Base-by-base conservation (phyloP, 306 rosid genomes). In the Castanea sativa region DNA sequence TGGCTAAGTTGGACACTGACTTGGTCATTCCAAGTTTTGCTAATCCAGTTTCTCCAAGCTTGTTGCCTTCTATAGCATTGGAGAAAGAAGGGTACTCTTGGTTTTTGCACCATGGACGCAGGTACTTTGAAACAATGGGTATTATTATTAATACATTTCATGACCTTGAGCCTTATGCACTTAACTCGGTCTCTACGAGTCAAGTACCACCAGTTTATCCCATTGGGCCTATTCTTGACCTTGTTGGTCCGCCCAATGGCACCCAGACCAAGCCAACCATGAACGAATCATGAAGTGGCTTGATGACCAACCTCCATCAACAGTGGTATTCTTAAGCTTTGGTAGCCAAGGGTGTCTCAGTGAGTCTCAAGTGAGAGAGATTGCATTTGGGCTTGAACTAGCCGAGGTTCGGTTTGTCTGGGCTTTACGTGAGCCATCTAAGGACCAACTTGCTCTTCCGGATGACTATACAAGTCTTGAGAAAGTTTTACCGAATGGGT, bases 341-440 rank as follows among this genome's bases (percentile, higher is more conserved):
- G 90, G 90, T 0, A 84, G 88, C 67, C 53, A 76, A 86, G 90
- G 90, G 49, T 81, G 87, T 74, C 30, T 79, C 2, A 51, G 49
- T 41, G 70, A 1, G 2, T 9, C 58, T 8, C 90, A 87, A 30
- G 84, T 81, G 12, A 64, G 69, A 60, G 52, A 87, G 55, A 84
- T 87, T 0, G 88, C 83, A 1, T 6, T 75, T 78, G 90, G 87
- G 80, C 87, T 87, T 10, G 87, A 87, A 49, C 76, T 65, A 69
- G 85, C 80, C 0, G 73, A 85, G 13, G 3, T 78, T 4, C 84
- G 83, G 0, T 89, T 91, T 68, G 2, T 89, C 0, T 91, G 93
- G 92, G 86, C 86, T 1, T 16, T 87, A 25, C 80, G 90, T 1
- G 84, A 76, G 10, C 90, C 90, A 0, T 88, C 90, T 1, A 84